Conservation (phyloP, 192 early-diverging fungal genomes). For the Backusella australiensis region DNA sequence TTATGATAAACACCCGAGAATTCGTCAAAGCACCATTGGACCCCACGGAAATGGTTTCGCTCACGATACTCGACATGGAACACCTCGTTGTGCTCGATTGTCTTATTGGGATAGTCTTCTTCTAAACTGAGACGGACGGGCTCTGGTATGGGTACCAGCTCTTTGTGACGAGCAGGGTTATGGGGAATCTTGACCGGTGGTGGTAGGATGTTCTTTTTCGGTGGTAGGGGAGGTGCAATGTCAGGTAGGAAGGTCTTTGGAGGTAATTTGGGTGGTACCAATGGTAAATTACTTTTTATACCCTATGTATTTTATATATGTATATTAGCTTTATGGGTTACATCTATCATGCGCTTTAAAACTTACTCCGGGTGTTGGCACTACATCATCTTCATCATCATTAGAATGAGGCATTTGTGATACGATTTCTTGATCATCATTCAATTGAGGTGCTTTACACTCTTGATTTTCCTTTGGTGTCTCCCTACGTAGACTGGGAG, state of each 20-base stretch:
- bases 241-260: background rate
- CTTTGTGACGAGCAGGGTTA: background rate
- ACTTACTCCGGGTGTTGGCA: background rate
- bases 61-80: slow-evolving; percentile 17
- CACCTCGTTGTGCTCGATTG: background rate
- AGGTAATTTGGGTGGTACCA: background rate
- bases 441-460: background rate
- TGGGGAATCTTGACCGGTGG: background rate
- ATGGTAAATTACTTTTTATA: background rate
- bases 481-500: background rate
- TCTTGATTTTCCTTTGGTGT: background rate
- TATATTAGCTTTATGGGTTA: background rate
- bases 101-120: background rate
- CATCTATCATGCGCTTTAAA: background rate
- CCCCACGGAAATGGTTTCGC: background rate
- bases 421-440: background rate
- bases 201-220: background rate
- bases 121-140: background rate
- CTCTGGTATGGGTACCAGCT: background rate
- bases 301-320: background rate
- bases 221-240: background rate
- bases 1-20: slow-evolving; percentile 25
- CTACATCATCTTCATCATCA: background rate
- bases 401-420: background rate
- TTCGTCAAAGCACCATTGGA: slow-evolving; percentile 30